A percentile compares a stretch with the other conserved stretches of the same genome.
These are phyloP conservation scores for Ocimum tenuiflorum DNA, from an alignment of 257 asterid genomes.

Conservation along the genomic window DNA sequence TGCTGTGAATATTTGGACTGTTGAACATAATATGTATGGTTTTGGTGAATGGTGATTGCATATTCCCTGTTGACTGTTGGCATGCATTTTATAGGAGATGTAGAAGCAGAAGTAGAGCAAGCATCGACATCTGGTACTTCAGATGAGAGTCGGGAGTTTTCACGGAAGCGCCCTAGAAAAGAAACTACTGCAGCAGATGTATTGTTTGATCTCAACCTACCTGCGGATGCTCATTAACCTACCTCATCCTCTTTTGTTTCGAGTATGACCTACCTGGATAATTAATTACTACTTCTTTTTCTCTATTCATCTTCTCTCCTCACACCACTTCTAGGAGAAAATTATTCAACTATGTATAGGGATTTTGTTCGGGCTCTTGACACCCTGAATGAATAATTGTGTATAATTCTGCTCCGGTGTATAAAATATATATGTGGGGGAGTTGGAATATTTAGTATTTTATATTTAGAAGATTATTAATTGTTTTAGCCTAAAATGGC, in stretches of 20 bases:
- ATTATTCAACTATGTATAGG: slow-evolving; percentile 17
- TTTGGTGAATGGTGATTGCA: background rate
- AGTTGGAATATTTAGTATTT: background rate
- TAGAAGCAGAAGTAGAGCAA: slow-evolving; percentile 27
- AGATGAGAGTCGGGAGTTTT: slow-evolving; percentile 34
- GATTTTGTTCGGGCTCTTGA: background rate
- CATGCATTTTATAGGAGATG: slow-evolving; percentile 30
- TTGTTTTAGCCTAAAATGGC: no score
- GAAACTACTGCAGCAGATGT: slow-evolving; percentile 23
- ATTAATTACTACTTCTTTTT: background rate
- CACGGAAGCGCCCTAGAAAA: slow-evolving; percentile 54
- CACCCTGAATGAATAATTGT: slow-evolving; percentile 12
- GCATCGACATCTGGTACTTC: slow-evolving; percentile 58
- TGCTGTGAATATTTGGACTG: background rate
- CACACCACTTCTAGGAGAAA: slow-evolving; percentile 11
- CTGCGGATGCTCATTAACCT: slow-evolving; percentile 46
- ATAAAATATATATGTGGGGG: background rate
- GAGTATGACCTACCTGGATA: background rate
- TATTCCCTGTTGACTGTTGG: background rate
- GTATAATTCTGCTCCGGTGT: slow-evolving; percentile 5
- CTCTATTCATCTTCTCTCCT: background rate
- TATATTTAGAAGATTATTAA: no score
- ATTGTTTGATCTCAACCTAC: slow-evolving; percentile 70
- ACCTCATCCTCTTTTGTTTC: slow-evolving; percentile 16
- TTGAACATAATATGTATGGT: no score